Base-by-base conservation (phyloP, 176 grass and related monocot genomes). In the Musa itinerans region DNA sequence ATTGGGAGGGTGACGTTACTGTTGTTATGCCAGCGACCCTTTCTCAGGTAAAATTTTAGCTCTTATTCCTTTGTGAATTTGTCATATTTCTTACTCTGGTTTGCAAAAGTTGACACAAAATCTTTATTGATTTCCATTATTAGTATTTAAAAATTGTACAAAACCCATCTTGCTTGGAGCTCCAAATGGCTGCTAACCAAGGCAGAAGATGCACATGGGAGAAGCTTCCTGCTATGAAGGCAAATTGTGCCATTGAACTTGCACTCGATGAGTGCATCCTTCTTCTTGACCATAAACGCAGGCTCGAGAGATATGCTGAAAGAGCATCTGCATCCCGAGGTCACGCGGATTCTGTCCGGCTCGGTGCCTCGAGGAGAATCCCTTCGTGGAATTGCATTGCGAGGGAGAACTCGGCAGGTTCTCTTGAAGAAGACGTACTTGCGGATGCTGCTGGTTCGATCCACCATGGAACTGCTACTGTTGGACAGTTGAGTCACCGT, bases 371-470 rank as follows among this genome's bases (percentile, higher is more conserved):
- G 65, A 92, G 87, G 79, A 96, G 89, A 74, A 96, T 96, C 55
- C 93, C 89, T 2, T 96, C 93, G 50, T 96, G 93, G 93, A 96
- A 96, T 82, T 81, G 86, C 73, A 92, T 96, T 82, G 93, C 93
- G 70, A 90, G 93, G 80, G 93, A 96, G 79, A 96, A 96, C 74
- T 96, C 89, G 68, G 63, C 93, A 50, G 93, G 93, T 43, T 90
- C 87, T 68, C 88, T 92, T 73, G 89, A 96, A 3, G 93, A 97
- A 1, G 92, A 96, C 49, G 59, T 84, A 22, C 80, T 87, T 57
- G n/a, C 75, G 43, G 85, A 82, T 79, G 74, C 85, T 48, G 59
- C 81, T 55, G 21, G 2, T 80, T 63, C 78, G 34, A 75, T 71
- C 54, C 71, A 79, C 65, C 69, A 74, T 69, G 68, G 87, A 79